Conservation (phyloP, 768 basidiomycete species). For the Leccinum pellstonianum region DNA sequence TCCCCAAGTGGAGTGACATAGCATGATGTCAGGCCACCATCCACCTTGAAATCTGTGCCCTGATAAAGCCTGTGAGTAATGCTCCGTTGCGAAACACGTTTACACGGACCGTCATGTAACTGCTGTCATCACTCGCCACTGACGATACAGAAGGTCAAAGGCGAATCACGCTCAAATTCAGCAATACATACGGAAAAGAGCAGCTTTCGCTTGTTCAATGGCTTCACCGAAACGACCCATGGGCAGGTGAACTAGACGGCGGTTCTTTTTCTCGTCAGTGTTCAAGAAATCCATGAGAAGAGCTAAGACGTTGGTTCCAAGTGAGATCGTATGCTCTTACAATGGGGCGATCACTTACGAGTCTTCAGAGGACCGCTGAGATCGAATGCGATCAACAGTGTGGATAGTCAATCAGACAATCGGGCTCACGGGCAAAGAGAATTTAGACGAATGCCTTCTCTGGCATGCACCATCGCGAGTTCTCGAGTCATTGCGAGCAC, state of each 20-base stretch:
- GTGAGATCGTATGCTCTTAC: background rate
- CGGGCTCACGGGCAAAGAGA: conserved; percentile 87
- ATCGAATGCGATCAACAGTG: conserved; percentile 7
- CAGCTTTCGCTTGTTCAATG: conserved; percentile 89
- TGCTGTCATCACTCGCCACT: conserved; percentile 95
- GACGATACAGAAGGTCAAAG: conserved; percentile 9
- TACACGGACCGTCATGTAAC: conserved; percentile 83
- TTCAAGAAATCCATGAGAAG: conserved; percentile 98
- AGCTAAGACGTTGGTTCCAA: conserved; percentile 44
- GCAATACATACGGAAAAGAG: conserved; percentile 82
- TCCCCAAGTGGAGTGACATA: conserved; percentile 92
- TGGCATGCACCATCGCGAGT: conserved; percentile 95
- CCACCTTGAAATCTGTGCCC: conserved; percentile 94
- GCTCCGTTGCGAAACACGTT: background rate
- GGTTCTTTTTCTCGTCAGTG: conserved; percentile 91
- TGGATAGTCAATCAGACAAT: background rate
- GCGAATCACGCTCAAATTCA: conserved; percentile 3
- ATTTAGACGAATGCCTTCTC: conserved; percentile 95
- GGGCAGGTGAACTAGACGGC: conserved; percentile 86
- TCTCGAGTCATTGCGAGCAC: conserved; percentile 99
- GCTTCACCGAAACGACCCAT: conserved; percentile 99
- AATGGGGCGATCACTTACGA: conserved; percentile 51
- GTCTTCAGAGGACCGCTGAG: conserved; percentile 90
- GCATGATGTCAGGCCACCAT: conserved; percentile 88
- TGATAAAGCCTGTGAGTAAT: conserved; percentile 29